Percentiles rank a stretch among this genome's conserved stretches.
phyloP scores from a whole-genome alignment of 768 basidiomycete species.

The Phanerochaete sordida region DNA sequence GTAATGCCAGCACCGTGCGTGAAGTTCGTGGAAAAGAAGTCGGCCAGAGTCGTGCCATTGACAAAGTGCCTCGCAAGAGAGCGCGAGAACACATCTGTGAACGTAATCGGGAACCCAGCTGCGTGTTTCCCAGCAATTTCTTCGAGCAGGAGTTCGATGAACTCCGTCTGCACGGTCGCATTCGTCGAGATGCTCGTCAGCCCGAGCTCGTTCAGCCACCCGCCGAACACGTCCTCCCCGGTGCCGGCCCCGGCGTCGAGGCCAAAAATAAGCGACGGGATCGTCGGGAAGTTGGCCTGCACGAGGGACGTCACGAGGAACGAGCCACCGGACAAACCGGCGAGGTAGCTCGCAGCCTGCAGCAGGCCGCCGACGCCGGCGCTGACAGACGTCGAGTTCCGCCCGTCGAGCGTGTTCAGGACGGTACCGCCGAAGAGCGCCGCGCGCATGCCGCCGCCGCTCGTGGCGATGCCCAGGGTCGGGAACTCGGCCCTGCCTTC shows the following conservation, averaged over 20 bases:
- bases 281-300: slow-evolving; percentile 59
- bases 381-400: slow-evolving; percentile 38
- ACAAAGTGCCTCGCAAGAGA: slow-evolving; percentile 73
- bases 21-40: slow-evolving; percentile 58
- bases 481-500: slow-evolving; percentile 23
- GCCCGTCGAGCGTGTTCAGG: slow-evolving; percentile 44
- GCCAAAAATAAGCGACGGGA: slow-evolving; percentile 58
- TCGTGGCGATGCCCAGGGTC: slow-evolving; percentile 45
- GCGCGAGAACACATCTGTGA: slow-evolving; percentile 63
- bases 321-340: slow-evolving; percentile 58
- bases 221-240: slow-evolving; percentile 45
- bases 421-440: slow-evolving; percentile 53
- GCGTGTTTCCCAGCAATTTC: slow-evolving; percentile 52
- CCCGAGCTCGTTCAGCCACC: slow-evolving; percentile 41
- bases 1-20: slow-evolving; percentile 72
- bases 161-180: slow-evolving; percentile 48
- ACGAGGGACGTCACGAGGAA: slow-evolving; percentile 64
- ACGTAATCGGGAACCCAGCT: slow-evolving; percentile 21
- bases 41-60: slow-evolving; percentile 53
- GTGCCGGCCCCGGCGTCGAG: slow-evolving; percentile 34
- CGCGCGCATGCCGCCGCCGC: slow-evolving; percentile 57
- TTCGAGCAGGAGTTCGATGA: slow-evolving; percentile 54
- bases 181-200: slow-evolving; percentile 45
- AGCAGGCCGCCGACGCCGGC: slow-evolving; percentile 48
- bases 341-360: slow-evolving; percentile 48